A percentile compares a stretch with the other conserved stretches of the same genome.
Evolutionary conservation across 805 yeast species (phyloP).

Genomic region (Kodamaea kaohsiungensis): DNA sequence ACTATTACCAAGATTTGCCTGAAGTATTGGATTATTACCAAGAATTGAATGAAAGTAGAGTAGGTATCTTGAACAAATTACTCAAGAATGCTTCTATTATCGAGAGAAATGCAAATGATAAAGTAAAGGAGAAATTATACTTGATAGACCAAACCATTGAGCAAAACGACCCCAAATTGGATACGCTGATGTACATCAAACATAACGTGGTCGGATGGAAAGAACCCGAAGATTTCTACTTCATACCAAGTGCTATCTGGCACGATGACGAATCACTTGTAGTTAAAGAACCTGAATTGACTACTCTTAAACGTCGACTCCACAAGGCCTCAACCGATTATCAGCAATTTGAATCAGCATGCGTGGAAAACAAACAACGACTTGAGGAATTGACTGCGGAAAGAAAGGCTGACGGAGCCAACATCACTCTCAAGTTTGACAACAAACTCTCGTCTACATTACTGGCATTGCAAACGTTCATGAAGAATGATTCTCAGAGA

Average conservation of each 20-base stretch:
- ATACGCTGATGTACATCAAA: constrained; percentile 87
- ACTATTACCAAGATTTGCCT: constrained; percentile 89
- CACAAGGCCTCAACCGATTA: constrained; percentile 41
- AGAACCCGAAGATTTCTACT: constrained; percentile 84
- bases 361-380: constrained; percentile 52
- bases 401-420: constrained; percentile 33
- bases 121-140: constrained; percentile 51
- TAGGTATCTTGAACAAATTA: constrained; percentile 66
- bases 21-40: constrained; percentile 84
- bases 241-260: constrained; percentile 91
- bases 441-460: constrained; percentile 55
- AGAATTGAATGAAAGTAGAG: constrained; percentile 78
- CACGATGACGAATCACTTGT: constrained; percentile 88
- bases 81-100: constrained; percentile 60
- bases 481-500: constrained; percentile 71
- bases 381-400: constrained; percentile 44
- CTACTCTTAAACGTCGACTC: constrained; percentile 54
- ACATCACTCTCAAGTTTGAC: constrained; percentile 53
- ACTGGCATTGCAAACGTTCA: constrained; percentile 56
- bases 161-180: constrained; percentile 72
- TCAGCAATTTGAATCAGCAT: constrained; percentile 38
- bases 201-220: constrained; percentile 78
- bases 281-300: constrained; percentile 57
- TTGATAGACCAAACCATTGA: constrained; percentile 56
- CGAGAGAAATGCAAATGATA: constrained; percentile 52